Evolutionary conservation across 805 yeast species (phyloP).

Genomic region (Saccharomycopsis fibuligera): DNA sequence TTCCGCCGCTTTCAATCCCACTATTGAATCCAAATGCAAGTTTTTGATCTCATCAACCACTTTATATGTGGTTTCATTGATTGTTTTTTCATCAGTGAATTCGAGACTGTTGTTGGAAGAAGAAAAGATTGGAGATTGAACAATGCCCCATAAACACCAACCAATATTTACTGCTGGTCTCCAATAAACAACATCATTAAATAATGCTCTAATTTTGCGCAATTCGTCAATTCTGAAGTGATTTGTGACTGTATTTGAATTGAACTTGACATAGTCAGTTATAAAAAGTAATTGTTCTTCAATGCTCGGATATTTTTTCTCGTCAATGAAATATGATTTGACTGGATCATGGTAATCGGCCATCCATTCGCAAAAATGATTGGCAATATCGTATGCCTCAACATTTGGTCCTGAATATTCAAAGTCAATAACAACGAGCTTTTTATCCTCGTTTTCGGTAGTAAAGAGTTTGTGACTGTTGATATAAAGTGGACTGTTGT

Average conservation of each 20-base stretch:
- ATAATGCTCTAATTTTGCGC: conserved; percentile 38
- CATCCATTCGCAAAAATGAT: conserved; percentile 98
- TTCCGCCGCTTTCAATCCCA: conserved; percentile 25
- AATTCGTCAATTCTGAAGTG: conserved; percentile 29
- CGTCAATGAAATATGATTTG: conserved; percentile 46
- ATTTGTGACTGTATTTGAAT: neutral
- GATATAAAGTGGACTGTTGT: too few species aligned
- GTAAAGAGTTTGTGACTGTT: neutral
- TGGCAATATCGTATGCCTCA: conserved; percentile 85
- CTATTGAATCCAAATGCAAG: conserved; percentile 25
- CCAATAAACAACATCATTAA: conserved; percentile 69
- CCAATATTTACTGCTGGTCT: conserved; percentile 69
- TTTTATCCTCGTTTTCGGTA: conserved; percentile 46
- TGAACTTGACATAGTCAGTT: conserved; percentile 51
- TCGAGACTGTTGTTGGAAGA: conserved; percentile 24
- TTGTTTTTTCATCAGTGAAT: conserved; percentile 43
- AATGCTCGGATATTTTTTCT: conserved; percentile 55
- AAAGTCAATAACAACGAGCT: conserved; percentile 89
- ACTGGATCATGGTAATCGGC: conserved; percentile 71
- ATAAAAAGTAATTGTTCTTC: conserved; percentile 67
- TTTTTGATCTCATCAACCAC: conserved; percentile 26
- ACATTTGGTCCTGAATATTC: conserved; percentile 91
- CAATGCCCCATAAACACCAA: conserved; percentile 92
- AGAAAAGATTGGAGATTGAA: conserved; percentile 52
- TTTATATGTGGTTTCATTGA: conserved; percentile 28